Percentiles rank a stretch among this genome's conserved stretches.
These are phyloP conservation scores for Melocanna baccifera DNA, from an alignment of 176 grass and related monocot species.

Conservation along the genomic window DNA sequence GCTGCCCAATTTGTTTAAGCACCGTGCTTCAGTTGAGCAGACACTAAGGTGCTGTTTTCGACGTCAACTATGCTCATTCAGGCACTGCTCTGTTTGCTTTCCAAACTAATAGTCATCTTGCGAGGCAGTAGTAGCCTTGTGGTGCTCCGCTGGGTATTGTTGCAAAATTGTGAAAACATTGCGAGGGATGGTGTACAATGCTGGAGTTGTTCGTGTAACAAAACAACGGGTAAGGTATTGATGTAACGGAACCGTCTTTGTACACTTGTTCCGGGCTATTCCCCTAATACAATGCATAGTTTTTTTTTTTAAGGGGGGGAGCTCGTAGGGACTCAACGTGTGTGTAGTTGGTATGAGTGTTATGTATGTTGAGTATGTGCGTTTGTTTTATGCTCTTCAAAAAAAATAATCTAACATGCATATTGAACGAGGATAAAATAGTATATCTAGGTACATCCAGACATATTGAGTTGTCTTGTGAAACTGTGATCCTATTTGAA, in stretches of 20 bases:
- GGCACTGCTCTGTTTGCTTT: constrained; percentile 1
- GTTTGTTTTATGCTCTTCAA: no score
- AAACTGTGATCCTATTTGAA: no score
- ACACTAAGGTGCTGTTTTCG: not conserved
- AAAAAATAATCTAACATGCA: no score
- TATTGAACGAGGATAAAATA: no score
- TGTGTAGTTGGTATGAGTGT: no score
- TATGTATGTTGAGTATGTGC: no score
- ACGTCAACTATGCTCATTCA: not conserved
- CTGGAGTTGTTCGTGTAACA: not conserved
- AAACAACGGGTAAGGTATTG: not conserved
- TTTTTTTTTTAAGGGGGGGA: not conserved
- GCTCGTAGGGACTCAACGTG: no score
- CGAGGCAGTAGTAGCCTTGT: not conserved
- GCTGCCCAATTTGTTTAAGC: not conserved
- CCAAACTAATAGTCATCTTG: constrained; percentile 19
- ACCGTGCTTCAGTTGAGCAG: not conserved
- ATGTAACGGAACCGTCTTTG: not conserved
- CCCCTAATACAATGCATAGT: not conserved
- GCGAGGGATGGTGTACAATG: not conserved
- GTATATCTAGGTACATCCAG: no score
- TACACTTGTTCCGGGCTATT: constrained; percentile 16
- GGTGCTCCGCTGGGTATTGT: not conserved
- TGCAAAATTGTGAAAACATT: constrained; percentile 5
- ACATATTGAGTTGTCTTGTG: accelerated